These are phyloP conservation scores for Rubroboletus pulcherrimus DNA, from an alignment of 768 basidiomycete species.

Conservation along the genomic window DNA sequence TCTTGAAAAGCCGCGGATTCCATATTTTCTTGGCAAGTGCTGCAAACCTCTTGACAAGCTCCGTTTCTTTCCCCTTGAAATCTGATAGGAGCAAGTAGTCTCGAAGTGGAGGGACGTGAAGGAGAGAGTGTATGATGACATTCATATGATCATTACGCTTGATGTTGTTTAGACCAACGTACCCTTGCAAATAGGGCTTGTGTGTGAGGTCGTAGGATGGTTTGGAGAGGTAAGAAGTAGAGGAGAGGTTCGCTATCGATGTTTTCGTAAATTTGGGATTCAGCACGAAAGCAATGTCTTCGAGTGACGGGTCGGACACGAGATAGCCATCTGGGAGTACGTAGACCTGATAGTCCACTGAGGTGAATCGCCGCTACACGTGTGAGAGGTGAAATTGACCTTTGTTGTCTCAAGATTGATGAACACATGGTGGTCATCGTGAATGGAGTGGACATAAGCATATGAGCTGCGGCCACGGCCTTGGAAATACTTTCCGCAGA, in stretches of 20 bases:
- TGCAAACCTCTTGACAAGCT: constrained; percentile 85
- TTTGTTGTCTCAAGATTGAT: constrained; percentile 93
- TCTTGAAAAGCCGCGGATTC: constrained; percentile 96
- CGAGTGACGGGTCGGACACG: constrained; percentile 93
- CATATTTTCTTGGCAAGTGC: constrained; percentile 89
- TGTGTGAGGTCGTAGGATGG: constrained; percentile 82
- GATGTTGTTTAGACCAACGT: constrained; percentile 96
- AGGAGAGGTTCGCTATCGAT: constrained; percentile 53
- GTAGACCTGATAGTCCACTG: constrained; percentile 66
- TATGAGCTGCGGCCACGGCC: constrained; percentile 91
- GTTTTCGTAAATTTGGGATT: constrained; percentile 76
- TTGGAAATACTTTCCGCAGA: constrained; percentile 98
- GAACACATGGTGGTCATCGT: constrained; percentile 98
- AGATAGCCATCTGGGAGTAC: constrained; percentile 96
- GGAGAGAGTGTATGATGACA: constrained; percentile 88
- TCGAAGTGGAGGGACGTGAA: constrained; percentile 87
- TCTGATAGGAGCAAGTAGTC: constrained; percentile 80
- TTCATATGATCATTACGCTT: constrained; percentile 98
- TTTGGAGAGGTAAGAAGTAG: constrained; percentile 56
- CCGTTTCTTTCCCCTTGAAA: constrained; percentile 71
- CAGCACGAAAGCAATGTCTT: constrained; percentile 91
- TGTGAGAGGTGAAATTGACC: constrained; percentile 35
- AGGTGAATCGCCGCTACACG: constrained; percentile 17
- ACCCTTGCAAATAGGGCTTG: constrained; percentile 86
- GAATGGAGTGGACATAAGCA: constrained; percentile 95